These are phyloP conservation scores for Bimuria novae-zelandiae DNA, from an alignment of 2,329 filamentous ascomycete species.

Conservation along the genomic window DNA sequence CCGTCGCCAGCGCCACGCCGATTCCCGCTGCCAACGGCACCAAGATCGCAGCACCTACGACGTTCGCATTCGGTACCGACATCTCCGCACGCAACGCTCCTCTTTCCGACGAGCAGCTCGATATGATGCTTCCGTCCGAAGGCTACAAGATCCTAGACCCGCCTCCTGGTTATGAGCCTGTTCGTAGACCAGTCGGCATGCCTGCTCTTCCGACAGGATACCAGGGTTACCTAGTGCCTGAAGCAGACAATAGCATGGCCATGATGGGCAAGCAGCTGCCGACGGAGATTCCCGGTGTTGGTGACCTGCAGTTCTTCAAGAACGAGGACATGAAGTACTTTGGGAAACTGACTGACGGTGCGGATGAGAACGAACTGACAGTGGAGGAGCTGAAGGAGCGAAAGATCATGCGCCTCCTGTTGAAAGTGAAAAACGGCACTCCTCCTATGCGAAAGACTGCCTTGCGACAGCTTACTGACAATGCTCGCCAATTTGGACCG, in stretches of 20 bases:
- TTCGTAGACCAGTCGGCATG: constrained; percentile 73
- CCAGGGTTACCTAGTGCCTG: constrained; percentile 95
- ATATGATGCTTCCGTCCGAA: constrained; percentile 85
- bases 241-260: constrained; percentile 78
- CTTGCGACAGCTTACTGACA: constrained; percentile 94
- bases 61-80: constrained; percentile 78
- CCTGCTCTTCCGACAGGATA: constrained; percentile 70
- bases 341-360: constrained; percentile 92
- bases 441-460: constrained; percentile 99
- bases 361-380: constrained; percentile 86
- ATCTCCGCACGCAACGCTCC: constrained; percentile 77
- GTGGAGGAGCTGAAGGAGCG: constrained; percentile 97
- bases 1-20: constrained; percentile 27
- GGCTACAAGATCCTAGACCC: constrained; percentile 92
- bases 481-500: constrained; percentile 93
- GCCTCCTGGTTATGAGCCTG: constrained; percentile 87
- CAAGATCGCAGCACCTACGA: constrained; percentile 50
- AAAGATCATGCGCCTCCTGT: constrained; percentile 94
- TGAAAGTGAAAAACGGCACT: constrained; percentile 99
- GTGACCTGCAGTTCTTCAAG: constrained; percentile 97
- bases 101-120: constrained; percentile 90
- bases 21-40: constrained; percentile 30
- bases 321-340: constrained; percentile 99
- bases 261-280: constrained; percentile 86
- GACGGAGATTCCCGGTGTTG: constrained; percentile 93